A percentile compares a stretch with the other conserved stretches of the same genome.
Evolutionary conservation across 768 basidiomycete species (phyloP).

Genomic region (Lepiota brunneoincarnata): DNA sequence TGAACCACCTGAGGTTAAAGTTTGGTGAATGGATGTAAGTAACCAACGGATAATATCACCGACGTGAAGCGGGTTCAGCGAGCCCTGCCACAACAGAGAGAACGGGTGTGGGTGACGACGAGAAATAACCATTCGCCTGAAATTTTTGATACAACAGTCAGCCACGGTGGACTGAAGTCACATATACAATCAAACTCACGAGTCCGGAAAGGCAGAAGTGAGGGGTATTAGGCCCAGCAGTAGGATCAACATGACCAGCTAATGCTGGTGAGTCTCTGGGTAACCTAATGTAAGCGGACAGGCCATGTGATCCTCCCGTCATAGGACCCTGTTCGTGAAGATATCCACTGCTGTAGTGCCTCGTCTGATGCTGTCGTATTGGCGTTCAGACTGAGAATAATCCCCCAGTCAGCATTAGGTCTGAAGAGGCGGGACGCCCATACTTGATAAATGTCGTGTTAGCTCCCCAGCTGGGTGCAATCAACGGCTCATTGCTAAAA

Average conservation of each 20-base stretch:
- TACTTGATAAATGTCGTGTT: constrained; percentile 4
- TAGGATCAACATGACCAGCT: too few species aligned
- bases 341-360: too few species aligned
- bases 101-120: neutral
- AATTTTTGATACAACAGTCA: too few species aligned
- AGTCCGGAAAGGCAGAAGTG: constrained; percentile 9
- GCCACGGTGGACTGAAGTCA: neutral
- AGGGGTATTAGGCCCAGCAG: constrained; percentile 13
- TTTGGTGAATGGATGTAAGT: neutral
- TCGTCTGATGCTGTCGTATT: too few species aligned
- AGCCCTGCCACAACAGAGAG: neutral
- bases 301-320: neutral
- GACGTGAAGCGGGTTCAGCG: constrained; percentile 4
- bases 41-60: neutral
- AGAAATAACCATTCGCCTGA: too few species aligned
- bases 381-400: neutral
- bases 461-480: constrained; percentile 1
- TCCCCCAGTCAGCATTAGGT: neutral
- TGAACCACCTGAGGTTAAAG: constrained; percentile 9
- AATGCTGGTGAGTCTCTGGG: constrained; percentile 1
- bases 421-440: neutral
- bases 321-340: too few species aligned
- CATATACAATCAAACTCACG: neutral
- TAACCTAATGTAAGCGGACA: constrained; percentile 1
- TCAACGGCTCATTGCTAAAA: neutral